These are phyloP conservation scores for Russula olivacea DNA, from an alignment of 768 basidiomycete species.

Conservation along the genomic window DNA sequence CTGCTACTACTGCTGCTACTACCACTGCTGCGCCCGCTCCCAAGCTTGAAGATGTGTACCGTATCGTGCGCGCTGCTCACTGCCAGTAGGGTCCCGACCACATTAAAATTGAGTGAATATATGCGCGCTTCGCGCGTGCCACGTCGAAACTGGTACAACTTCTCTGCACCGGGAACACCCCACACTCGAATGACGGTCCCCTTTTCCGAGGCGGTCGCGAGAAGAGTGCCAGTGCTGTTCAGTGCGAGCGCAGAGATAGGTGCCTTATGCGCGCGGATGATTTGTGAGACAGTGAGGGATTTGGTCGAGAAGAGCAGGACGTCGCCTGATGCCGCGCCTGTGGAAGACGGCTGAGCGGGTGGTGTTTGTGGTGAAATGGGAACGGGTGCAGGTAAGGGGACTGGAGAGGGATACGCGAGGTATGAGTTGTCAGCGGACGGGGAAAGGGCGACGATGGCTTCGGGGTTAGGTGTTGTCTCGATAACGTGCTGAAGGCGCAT, in stretches of 20 bases:
- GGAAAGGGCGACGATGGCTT: slow-evolving; percentile 92
- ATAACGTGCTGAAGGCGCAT: slow-evolving; percentile 98
- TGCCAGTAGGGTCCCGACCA: slow-evolving; percentile 73
- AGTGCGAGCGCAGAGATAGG: slow-evolving; percentile 84
- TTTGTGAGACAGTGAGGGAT: slow-evolving; percentile 86
- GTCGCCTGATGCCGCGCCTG: slow-evolving; percentile 58
- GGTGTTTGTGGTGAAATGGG: slow-evolving; percentile 39
- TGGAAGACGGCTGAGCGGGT: slow-evolving; percentile 31
- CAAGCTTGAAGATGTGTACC: slow-evolving; percentile 93
- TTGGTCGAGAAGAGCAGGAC: slow-evolving; percentile 94
- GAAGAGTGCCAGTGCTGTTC: slow-evolving; percentile 79
- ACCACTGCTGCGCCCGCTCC: slow-evolving; percentile 31
- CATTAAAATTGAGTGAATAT: slow-evolving; percentile 81
- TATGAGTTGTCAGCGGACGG: slow-evolving; percentile 91
- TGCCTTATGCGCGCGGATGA: slow-evolving; percentile 94
- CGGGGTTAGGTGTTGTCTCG: slow-evolving; percentile 92
- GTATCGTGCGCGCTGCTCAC: slow-evolving; percentile 92
- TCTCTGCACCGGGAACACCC: slow-evolving; percentile 84
- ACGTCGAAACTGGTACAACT: slow-evolving; percentile 90
- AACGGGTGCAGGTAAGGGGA: slow-evolving; percentile 69
- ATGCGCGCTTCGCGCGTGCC: slow-evolving; percentile 86
- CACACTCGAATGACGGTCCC: slow-evolving; percentile 98
- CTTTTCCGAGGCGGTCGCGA: slow-evolving; percentile 91
- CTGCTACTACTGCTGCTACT: slow-evolving; percentile 25
- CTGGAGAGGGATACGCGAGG: slow-evolving; percentile 93